Base-by-base conservation (phyloP, 805 yeast genomes). In the Helenozyma baotianmanensis region DNA sequence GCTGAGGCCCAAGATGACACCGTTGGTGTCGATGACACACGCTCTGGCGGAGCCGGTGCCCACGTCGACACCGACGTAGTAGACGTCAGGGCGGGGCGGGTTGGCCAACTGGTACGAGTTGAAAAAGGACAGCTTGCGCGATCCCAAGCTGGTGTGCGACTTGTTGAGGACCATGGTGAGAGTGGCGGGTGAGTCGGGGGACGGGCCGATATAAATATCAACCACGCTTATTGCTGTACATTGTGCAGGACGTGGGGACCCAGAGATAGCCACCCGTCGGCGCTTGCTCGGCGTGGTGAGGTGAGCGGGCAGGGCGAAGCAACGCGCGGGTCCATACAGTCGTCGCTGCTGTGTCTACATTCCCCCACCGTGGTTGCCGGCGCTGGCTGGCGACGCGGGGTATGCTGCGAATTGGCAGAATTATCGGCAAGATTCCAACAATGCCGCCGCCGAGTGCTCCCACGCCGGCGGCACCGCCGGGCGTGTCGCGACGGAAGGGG, bases 1-100 rank as follows among this genome's bases (percentile, higher is more conserved):
- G 13, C 89, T 76, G 31, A 88, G 61, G 0, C 87, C 82, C 30
- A 86, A 61, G 33, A 92, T 88, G 27, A 82, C 79, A 30, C 97
- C 97, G 25, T 72, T 66, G 48, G 78, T 74, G 56, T 89, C 92
- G 42, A 90, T 85, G 11, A 92, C 67, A 50, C 96, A 90, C 4
- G 97, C 97, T 43, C 98, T 71, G 5, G 96, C 97, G 2, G 95
- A 84, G 11, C 97, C 98, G 0, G 97, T 89, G n/a, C 98, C 98
- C 16, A 92, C 94, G 53, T 86, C 96, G 6, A 86, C 88, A 33
- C 96, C 96, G 35, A 86, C 74, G 51, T 78, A 85, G 56, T 67
- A 71, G 8, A 54, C 70, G 45, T 58, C 75, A 16, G 66, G 72
- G 42, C 54, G 71, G 34, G 63, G 74, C 33, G 54, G 68, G 54